Percentiles rank a stretch among this genome's conserved stretches.
These are phyloP conservation scores for Corymbia maculata DNA, from an alignment of 345 rosid species.

Conservation along the genomic window DNA sequence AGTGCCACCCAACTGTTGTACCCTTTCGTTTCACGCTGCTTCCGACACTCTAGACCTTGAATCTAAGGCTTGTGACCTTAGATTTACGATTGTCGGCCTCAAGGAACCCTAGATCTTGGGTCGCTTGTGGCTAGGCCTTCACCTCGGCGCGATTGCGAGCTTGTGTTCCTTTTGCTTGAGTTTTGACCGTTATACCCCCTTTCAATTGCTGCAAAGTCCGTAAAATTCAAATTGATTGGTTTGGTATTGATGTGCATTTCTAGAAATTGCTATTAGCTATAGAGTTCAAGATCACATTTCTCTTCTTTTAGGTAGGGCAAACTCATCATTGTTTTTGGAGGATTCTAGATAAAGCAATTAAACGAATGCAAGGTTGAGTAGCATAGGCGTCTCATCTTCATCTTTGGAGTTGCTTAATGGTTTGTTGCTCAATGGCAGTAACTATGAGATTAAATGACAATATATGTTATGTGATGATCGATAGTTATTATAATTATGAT, in stretches of 20 bases:
- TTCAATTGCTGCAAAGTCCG: background rate
- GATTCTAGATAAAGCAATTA: background rate
- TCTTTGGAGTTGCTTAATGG: background rate
- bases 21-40: background rate
- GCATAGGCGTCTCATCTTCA: background rate
- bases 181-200: background rate
- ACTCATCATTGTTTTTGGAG: background rate
- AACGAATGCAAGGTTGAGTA: background rate
- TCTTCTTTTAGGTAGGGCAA: background rate
- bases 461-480: background rate
- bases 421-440: background rate
- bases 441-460: background rate
- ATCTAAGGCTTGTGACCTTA: background rate
- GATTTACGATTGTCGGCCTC: background rate
- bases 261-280: background rate
- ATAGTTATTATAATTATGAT: background rate
- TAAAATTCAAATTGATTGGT: background rate
- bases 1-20: background rate
- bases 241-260: background rate
- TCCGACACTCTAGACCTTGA: background rate
- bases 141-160: background rate
- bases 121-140: background rate
- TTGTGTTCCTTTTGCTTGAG: background rate
- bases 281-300: background rate
- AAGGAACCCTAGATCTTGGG: background rate